Evolutionary conservation across 768 basidiomycete genomes (phyloP).

Genomic region (Hypholoma fasciculare): DNA sequence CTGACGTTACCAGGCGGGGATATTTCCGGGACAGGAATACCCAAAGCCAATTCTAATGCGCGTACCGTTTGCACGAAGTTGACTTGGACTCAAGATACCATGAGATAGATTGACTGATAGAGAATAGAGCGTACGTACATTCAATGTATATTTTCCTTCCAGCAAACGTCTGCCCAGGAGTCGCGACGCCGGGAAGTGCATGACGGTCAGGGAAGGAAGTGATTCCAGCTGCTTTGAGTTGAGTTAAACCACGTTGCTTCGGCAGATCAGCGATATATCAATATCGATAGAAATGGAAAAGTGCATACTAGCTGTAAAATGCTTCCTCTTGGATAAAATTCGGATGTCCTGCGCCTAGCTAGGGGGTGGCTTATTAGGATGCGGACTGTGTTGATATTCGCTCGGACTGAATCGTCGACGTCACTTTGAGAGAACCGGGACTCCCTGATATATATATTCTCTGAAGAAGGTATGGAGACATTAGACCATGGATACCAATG

Average conservation of each 20-base stretch:
- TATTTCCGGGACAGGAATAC: constrained; percentile 43
- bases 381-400: constrained; percentile 75
- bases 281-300: background rate
- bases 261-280: background rate
- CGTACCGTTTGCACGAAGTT: constrained; percentile 71
- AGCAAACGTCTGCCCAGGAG: constrained; percentile 61
- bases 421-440: constrained; percentile 73
- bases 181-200: constrained; percentile 70
- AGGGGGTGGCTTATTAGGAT: constrained; percentile 53
- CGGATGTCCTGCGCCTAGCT: constrained; percentile 34
- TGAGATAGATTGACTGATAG: background rate
- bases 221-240: constrained; percentile 64
- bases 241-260: constrained; percentile 62
- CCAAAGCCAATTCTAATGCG: constrained; percentile 60
- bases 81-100: constrained; percentile 50
- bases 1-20: constrained; percentile 1
- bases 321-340: constrained; percentile 75
- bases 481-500: constrained; percentile 51
- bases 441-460: constrained; percentile 36
- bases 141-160: constrained; percentile 63
- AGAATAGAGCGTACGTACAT: constrained; percentile 44
- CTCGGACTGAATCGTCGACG: constrained; percentile 48
- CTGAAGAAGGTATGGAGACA: background rate
- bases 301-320: constrained; percentile 58
- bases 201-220: constrained; percentile 66